phyloP scores from a whole-genome alignment of 176 grass and related monocot genomes.

The Poa pratensis region DNA sequence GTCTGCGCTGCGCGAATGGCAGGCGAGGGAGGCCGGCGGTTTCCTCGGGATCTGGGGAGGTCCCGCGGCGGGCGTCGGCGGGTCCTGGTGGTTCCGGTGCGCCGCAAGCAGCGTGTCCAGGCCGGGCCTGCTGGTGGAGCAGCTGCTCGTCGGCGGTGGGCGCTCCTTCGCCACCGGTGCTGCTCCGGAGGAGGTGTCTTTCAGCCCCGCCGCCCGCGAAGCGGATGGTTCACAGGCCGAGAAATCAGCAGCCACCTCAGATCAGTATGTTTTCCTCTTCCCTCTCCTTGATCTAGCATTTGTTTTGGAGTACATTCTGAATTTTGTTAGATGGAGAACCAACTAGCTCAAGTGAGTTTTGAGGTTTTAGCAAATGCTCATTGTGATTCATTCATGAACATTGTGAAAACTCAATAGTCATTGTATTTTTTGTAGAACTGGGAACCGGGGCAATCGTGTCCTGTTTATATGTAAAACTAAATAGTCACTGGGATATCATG shows the following conservation, averaged over 20 bases:
- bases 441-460: background rate
- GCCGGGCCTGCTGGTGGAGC: conserved; percentile 29
- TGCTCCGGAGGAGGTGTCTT: conserved; percentile 47
- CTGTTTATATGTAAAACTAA: background rate
- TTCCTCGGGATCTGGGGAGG: conserved; percentile 29
- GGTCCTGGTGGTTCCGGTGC: conserved; percentile 30
- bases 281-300: background rate
- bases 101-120: conserved; percentile 37
- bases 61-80: background rate
- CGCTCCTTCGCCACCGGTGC: conserved; percentile 45
- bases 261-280: conserved; percentile 46
- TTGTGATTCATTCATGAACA: background rate
- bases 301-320: background rate
- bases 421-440: background rate
- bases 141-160: background rate
- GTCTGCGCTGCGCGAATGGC: background rate
- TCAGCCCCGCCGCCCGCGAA: conserved; percentile 23
- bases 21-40: background rate
- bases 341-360: background rate
- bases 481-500: background rate
- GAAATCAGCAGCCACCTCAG: conserved; percentile 40
- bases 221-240: conserved; percentile 35
- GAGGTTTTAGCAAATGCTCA: background rate
- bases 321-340: background rate
- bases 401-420: background rate